Evolutionary conservation across 352 stramenopile species (phyloP).

Genomic region (Peronospora farinosa): DNA sequence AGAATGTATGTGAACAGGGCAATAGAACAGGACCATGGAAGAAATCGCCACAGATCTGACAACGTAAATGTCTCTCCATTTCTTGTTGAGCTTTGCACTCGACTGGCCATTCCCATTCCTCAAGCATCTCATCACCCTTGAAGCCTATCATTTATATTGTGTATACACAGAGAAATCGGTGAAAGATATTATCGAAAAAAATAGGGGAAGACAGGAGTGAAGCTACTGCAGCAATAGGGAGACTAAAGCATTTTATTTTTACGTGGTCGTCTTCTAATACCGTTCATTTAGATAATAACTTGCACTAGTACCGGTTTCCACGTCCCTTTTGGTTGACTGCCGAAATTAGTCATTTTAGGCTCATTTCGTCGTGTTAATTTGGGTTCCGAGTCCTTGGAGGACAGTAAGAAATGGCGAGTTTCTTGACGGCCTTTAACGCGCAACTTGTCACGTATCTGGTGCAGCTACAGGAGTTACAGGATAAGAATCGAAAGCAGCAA

Average conservation of each 20-base stretch:
- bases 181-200: background rate
- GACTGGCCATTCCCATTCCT: slow-evolving; percentile 76
- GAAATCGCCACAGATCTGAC: slow-evolving; percentile 80
- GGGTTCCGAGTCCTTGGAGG: background rate
- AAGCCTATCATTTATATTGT: slow-evolving; percentile 19
- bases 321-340: background rate
- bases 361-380: background rate
- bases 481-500: slow-evolving; percentile 43
- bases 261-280: background rate
- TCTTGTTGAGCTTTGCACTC: slow-evolving; percentile 51
- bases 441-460: slow-evolving; percentile 42
- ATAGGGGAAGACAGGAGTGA: background rate
- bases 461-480: slow-evolving; percentile 59
- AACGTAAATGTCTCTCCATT: slow-evolving; percentile 72
- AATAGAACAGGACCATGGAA: slow-evolving; percentile 77
- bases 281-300: background rate
- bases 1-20: slow-evolving; percentile 77
- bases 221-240: background rate
- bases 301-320: slow-evolving; percentile 2
- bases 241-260: background rate
- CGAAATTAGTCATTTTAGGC: background rate
- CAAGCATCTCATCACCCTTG: slow-evolving; percentile 23
- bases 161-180: background rate
- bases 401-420: slow-evolving; percentile 37
- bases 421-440: slow-evolving; percentile 53